Evolutionary conservation across 495 filamentous ascomycete genomes (phyloP).

Genomic region (Friedmanniomyces simplex): DNA sequence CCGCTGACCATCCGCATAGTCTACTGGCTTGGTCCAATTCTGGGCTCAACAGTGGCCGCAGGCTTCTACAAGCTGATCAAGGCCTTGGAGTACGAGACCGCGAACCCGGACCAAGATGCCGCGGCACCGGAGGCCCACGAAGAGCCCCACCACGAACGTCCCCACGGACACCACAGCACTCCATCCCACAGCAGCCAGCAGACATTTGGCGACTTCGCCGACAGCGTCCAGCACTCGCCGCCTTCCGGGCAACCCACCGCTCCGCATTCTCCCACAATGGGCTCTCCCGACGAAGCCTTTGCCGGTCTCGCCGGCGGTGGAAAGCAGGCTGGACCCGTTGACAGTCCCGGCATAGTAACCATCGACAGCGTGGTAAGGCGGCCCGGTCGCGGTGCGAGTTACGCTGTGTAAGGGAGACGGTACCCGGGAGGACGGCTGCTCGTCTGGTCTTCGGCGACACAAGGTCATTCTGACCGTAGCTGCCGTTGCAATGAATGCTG

Average conservation of each 20-base stretch:
- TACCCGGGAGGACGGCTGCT: no score
- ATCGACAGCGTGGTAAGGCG: neutral
- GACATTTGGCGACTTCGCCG: conserved; percentile 1
- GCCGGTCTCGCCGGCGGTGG: neutral
- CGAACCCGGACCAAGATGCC: conserved; percentile 31
- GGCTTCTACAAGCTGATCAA: conserved; percentile 58
- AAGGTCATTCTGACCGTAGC: no score
- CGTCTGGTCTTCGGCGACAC: no score
- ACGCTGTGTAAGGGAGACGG: neutral
- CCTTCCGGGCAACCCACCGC: neutral
- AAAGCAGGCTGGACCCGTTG: neutral
- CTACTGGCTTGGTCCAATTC: conserved; percentile 15
- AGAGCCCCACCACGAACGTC: neutral
- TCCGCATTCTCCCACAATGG: neutral
- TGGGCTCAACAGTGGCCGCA: conserved; percentile 26
- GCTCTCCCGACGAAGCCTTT: neutral
- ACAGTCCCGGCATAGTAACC: neutral
- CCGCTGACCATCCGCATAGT: neutral
- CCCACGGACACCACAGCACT: neutral
- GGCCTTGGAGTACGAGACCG: conserved; percentile 28
- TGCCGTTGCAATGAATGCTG: no score
- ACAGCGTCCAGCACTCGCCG: neutral
- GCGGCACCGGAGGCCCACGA: neutral
- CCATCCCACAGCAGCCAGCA: neutral
- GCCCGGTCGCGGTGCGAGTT: neutral